A percentile compares a stretch with the other conserved stretches of the same genome.
phyloP scores from a whole-genome alignment of 179 eudicot genomes.

The Silene coronaria region DNA sequence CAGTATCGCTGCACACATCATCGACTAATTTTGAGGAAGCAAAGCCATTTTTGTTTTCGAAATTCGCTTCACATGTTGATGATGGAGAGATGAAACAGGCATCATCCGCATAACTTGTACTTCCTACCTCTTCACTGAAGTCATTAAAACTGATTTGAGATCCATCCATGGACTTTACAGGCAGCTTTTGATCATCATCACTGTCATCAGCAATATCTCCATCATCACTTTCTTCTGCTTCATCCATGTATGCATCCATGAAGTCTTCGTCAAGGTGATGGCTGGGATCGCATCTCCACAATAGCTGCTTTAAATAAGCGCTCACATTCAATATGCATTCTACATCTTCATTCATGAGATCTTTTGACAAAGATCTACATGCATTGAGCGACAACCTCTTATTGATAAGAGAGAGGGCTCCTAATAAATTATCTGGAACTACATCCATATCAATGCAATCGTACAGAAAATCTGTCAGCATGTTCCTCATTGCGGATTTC shows the following conservation, averaged over 20 bases:
- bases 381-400: conserved; percentile 21
- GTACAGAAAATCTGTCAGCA: conserved; percentile 60
- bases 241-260: conserved; percentile 69
- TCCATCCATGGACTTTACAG: conserved; percentile 10
- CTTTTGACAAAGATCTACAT: conserved; percentile 29
- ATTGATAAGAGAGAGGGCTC: conserved; percentile 45
- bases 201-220: conserved; percentile 35
- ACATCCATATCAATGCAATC: conserved; percentile 70
- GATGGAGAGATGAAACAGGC: conserved; percentile 17
- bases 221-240: conserved; percentile 48
- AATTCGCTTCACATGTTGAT: conserved; percentile 12
- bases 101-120: conserved; percentile 41
- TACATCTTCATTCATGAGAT: conserved; percentile 50
- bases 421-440: conserved; percentile 45
- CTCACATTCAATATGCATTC: conserved; percentile 55
- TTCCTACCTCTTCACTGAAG: conserved; percentile 35
- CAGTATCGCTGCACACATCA: conserved; percentile 15
- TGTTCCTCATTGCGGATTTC: conserved; percentile 32
- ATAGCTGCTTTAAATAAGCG: conserved; percentile 63
- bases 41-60: conserved; percentile 17
- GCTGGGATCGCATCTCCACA: conserved; percentile 47
- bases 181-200: conserved; percentile 20
- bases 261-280: conserved; percentile 53
- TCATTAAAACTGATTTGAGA: conserved; percentile 19
- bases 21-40: conserved; percentile 22